A percentile compares a stretch with the other conserved stretches of the same genome.
These are phyloP conservation scores for Neofusicoccum parvum DNA, from an alignment of 2,329 filamentous ascomycete species.

Conservation along the genomic window DNA sequence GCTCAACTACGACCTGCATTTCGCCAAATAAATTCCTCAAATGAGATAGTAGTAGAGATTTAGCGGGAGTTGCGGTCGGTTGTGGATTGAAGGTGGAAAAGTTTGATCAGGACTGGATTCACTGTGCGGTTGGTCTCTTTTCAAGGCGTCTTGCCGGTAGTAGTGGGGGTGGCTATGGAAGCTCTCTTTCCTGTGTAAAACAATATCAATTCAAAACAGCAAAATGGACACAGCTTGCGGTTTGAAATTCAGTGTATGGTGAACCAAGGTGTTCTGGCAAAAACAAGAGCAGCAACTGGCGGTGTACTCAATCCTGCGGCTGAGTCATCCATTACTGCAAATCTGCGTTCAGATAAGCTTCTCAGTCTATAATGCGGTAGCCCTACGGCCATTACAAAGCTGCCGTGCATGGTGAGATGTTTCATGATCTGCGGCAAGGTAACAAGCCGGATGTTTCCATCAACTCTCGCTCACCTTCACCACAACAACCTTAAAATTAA, in stretches of 20 bases:
- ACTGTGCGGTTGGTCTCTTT: background rate
- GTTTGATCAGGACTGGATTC: background rate
- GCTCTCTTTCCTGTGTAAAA: background rate
- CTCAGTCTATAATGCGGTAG: too few species aligned
- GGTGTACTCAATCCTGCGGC: too few species aligned
- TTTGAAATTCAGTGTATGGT: background rate
- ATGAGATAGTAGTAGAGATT: background rate
- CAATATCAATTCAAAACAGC: background rate
- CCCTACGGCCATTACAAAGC: too few species aligned
- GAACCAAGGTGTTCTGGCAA: background rate
- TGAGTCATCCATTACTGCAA: too few species aligned
- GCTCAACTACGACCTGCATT: constrained; percentile 96
- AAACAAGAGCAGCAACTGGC: too few species aligned
- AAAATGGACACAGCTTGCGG: background rate
- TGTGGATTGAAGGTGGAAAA: background rate
- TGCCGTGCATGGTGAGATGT: too few species aligned
- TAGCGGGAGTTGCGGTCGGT: background rate
- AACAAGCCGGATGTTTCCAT: too few species aligned
- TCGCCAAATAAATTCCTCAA: constrained; percentile 76
- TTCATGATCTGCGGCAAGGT: too few species aligned
- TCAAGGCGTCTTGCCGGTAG: background rate
- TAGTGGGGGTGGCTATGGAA: background rate
- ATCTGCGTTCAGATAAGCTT: too few species aligned
- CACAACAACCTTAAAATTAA: too few species aligned
- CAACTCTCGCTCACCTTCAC: too few species aligned